phyloP scores from a whole-genome alignment of 2,329 filamentous ascomycete species.

The Tolypocladium sp. region DNA sequence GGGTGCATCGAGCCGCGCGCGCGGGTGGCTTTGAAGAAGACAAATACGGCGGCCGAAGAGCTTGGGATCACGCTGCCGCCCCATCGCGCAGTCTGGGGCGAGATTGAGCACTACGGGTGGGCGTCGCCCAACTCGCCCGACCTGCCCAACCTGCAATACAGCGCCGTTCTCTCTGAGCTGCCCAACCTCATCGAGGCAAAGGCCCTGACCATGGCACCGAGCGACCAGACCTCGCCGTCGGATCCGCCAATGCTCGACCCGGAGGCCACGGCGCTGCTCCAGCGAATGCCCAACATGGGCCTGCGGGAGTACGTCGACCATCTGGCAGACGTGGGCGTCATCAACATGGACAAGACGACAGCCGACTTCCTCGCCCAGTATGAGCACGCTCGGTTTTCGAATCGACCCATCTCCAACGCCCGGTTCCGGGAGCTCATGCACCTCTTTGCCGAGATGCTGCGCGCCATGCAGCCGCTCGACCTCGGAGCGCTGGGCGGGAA shows the following conservation, averaged over 20 bases:
- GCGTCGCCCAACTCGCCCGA: conserved; percentile 68
- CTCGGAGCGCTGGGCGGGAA: conserved; percentile 35
- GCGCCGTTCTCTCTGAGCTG: conserved; percentile 70
- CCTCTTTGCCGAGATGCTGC: conserved; percentile 71
- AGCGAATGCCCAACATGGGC: conserved; percentile 60
- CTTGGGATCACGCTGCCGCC: conserved; percentile 38
- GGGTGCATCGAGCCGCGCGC: conserved; percentile 4
- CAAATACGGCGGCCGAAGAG: conserved; percentile 24
- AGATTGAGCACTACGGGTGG: conserved; percentile 85
- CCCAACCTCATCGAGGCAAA: conserved; percentile 88
- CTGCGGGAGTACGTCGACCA: conserved; percentile 71
- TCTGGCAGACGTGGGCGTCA: conserved; percentile 57
- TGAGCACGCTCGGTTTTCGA: conserved; percentile 78
- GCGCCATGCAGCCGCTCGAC: conserved; percentile 61
- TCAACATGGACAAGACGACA: conserved; percentile 33
- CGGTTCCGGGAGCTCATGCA: conserved; percentile 76
- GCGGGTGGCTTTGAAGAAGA: conserved; percentile 20
- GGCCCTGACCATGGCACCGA: conserved; percentile 74
- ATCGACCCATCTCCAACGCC: conserved; percentile 53
- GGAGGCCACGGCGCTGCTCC: conserved; percentile 61
- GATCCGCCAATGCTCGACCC: conserved; percentile 47
- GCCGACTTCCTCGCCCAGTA: conserved; percentile 66
- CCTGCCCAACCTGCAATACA: conserved; percentile 74
- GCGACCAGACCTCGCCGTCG: conserved; percentile 28
- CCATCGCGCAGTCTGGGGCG: conserved; percentile 60